Conservation (phyloP, 2,329 filamentous ascomycete genomes). For the Aureobasidium mangrovei region DNA sequence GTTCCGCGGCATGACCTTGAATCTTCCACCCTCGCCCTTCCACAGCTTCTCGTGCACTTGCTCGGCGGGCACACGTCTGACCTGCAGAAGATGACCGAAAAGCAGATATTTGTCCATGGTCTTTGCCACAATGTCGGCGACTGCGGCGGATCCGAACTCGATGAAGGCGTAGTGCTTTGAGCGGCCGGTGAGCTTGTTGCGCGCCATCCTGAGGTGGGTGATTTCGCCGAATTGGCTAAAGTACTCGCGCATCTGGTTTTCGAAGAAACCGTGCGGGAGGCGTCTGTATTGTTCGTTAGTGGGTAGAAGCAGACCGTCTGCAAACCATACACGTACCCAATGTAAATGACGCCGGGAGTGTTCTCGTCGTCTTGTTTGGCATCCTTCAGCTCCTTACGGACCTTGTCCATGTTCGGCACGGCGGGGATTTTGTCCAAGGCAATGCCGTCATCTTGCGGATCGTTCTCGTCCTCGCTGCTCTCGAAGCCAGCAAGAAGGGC, state of each 20-base stretch:
- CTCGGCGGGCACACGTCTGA: constrained; percentile 66
- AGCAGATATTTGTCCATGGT: constrained; percentile 98
- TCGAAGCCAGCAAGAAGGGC: constrained; percentile 44
- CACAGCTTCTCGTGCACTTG: constrained; percentile 75
- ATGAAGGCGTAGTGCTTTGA: constrained; percentile 94
- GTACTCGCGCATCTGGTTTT: constrained; percentile 88
- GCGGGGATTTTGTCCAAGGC: constrained; percentile 29
- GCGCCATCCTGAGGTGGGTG: constrained; percentile 67
- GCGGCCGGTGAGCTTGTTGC: constrained; percentile 83
- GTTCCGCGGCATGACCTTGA: constrained; percentile 81
- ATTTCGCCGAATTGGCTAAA: constrained; percentile 89
- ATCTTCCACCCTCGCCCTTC: constrained; percentile 83
- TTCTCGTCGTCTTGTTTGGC: constrained; percentile 42
- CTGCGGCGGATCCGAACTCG: constrained; percentile 68
- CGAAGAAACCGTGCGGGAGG: constrained; percentile 93
- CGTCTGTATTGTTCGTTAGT: constrained; percentile 36
- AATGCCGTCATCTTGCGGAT: constrained; percentile 30
- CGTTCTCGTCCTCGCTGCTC: constrained; percentile 36
- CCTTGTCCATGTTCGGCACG: constrained; percentile 26
- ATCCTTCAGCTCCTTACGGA: constrained; percentile 39
- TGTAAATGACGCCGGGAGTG: constrained; percentile 72
- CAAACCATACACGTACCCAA: constrained; percentile 48
- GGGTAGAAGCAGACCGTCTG: background rate
- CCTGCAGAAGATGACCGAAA: constrained; percentile 88
- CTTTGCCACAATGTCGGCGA: constrained; percentile 85